phyloP scores from a whole-genome alignment of 108 stramenopile species.

The Cylindrotheca fusiformis region DNA sequence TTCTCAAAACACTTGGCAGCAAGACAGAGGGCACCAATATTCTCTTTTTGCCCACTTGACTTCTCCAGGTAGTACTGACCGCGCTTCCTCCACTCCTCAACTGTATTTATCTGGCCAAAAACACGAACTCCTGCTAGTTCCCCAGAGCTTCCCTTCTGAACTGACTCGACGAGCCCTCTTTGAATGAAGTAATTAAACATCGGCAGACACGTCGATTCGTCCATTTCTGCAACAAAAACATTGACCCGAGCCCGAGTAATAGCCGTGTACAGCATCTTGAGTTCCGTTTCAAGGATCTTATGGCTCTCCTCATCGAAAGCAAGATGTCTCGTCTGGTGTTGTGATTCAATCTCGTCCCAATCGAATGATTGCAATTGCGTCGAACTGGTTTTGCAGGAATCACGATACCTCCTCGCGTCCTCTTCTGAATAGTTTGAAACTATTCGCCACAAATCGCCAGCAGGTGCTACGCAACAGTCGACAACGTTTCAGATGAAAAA shows the following conservation, averaged over 20 bases:
- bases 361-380: slow-evolving; percentile 33
- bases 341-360: slow-evolving; percentile 22
- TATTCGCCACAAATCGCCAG: slow-evolving; percentile 17
- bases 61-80: slow-evolving; percentile 44
- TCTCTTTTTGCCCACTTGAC: slow-evolving; percentile 30
- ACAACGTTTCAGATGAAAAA: too few species aligned
- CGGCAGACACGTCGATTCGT: slow-evolving; percentile 16
- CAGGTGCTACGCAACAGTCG: slow-evolving; percentile 28
- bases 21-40: slow-evolving; percentile 23
- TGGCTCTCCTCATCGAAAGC: slow-evolving; percentile 25
- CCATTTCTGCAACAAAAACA: slow-evolving; percentile 39
- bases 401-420: slow-evolving; percentile 11
- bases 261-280: slow-evolving; percentile 44
- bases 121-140: slow-evolving; percentile 14
- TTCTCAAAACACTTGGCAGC: slow-evolving; percentile 49
- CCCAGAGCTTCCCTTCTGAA: slow-evolving; percentile 4
- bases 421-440: slow-evolving; percentile 20
- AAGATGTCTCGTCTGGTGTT: slow-evolving; percentile 21
- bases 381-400: neutral
- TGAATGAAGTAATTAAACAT: slow-evolving; percentile 41
- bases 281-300: slow-evolving; percentile 37
- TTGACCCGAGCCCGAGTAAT: slow-evolving; percentile 39
- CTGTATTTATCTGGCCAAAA: slow-evolving; percentile 29
- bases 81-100: slow-evolving; percentile 41
- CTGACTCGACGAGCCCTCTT: slow-evolving; percentile 30